A percentile compares a stretch with the other conserved stretches of the same genome.
phyloP scores from a whole-genome alignment of 2,329 filamentous ascomycete genomes.

The Ceratocystis cacaofunesta region DNA sequence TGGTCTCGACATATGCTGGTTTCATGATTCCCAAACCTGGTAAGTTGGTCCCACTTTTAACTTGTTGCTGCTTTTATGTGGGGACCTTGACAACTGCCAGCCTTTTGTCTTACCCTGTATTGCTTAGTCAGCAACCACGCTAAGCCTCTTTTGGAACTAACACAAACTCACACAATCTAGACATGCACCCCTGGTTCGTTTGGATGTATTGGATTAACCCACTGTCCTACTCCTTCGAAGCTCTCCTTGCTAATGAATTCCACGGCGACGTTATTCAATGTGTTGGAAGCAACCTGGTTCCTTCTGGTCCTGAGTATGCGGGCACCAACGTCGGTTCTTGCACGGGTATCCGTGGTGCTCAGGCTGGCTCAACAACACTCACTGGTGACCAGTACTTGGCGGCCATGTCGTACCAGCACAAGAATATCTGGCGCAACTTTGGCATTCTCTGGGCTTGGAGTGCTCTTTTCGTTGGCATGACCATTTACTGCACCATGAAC shows the following conservation, averaged over 20 bases:
- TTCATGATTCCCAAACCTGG: slow-evolving; percentile 44
- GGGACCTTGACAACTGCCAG: background rate
- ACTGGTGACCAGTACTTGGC: slow-evolving; percentile 44
- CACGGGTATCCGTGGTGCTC: slow-evolving; percentile 42
- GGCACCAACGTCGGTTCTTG: slow-evolving; percentile 34
- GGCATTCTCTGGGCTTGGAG: slow-evolving; percentile 50
- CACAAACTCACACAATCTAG: background rate
- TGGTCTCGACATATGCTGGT: slow-evolving; percentile 46
- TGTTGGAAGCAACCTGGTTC: slow-evolving; percentile 35
- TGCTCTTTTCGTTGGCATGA: slow-evolving; percentile 42
- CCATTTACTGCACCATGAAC: slow-evolving; percentile 39
- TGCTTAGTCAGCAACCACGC: background rate
- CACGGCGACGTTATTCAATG: slow-evolving; percentile 39
- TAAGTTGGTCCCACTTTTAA: slow-evolving; percentile 4
- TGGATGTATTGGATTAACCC: slow-evolving; percentile 55
- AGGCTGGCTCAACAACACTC: slow-evolving; percentile 32
- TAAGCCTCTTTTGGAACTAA: background rate
- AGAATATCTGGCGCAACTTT: slow-evolving; percentile 44
- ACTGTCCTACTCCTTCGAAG: slow-evolving; percentile 54
- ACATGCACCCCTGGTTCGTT: slow-evolving; percentile 48
- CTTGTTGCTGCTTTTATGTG: background rate
- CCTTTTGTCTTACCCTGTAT: background rate
- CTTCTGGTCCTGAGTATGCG: slow-evolving; percentile 34
- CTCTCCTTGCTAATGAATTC: slow-evolving; percentile 57
- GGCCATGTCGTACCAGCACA: slow-evolving; percentile 37